Evolutionary conservation across 2,329 filamentous ascomycete species (phyloP), one percentile per base, ranked within the genome.

Genomic region (Hypoxylon sp.): DNA sequence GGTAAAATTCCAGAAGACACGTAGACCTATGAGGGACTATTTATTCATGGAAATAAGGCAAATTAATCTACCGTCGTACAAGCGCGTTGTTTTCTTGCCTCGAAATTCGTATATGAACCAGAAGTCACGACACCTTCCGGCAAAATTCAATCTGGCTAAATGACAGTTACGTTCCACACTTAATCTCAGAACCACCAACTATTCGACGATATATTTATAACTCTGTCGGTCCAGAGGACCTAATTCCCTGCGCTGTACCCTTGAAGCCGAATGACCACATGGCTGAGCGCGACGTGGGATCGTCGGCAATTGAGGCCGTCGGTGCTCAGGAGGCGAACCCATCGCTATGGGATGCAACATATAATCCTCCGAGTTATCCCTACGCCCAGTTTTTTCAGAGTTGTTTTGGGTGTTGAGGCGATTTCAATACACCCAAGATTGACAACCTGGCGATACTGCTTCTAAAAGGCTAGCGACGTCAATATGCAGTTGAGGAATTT

Each of bases 401-500:
- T 49, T 52, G 4, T 17, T 51, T 60, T 21, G 53, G 19, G 58
- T n/a, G n/a, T 61, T 14, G 55, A 63, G 60, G 53, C 52, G 52
- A 67, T 52, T 58, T 62, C 21, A 53, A 49, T 17, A 62, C 43
- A 56, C 50, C 41, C 23, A 14, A 17, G 57, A 65, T 59, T 50
- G 46, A 58, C 51, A 61, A 52, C 46, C 10, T 56, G 7, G n/a
- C 3, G 14, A 46, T 34, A 48, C 53, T 56, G 3, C 55, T 60
- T 53, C 43, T 32, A 14, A 49, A 23, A 50, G 57, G 36, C 48
- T 58, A 45, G 52, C 46, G 60, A 63, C 21, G 45, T 32, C 63
- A 67, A 59, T 14, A 76, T 76, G 74, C 71, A 72, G 56, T 73
- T 74, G 65, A 73, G 61, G 49, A 66, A 67, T 11, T 34, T 65